A percentile compares a stretch with the other conserved stretches of the same genome.
Conservation (phyloP, 495 filamentous ascomycete genomes). For the Aspergillus bertholletiae region DNA sequence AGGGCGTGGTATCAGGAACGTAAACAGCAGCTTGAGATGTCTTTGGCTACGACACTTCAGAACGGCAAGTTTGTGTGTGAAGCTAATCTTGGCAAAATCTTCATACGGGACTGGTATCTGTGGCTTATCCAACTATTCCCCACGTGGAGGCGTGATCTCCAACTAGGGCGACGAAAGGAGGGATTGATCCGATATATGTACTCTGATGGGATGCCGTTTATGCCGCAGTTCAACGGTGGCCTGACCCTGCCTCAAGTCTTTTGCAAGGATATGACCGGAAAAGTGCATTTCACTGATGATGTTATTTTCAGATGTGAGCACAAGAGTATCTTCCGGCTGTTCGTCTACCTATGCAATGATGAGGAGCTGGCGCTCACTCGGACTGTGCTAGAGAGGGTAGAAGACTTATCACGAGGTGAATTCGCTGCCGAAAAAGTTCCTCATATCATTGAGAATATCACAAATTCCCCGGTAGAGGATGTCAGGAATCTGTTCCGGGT, state of each 20-base stretch:
- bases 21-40: conserved; percentile 36
- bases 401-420: background rate
- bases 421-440: background rate
- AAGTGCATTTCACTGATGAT: conserved; percentile 24
- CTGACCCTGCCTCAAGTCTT: conserved; percentile 32
- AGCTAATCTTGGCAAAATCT: conserved; percentile 19
- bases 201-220: conserved; percentile 27
- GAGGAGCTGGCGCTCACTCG: background rate
- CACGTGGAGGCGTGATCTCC: conserved; percentile 20
- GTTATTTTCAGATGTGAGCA: conserved; percentile 17
- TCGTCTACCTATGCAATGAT: conserved; percentile 17
- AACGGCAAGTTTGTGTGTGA: conserved; percentile 35
- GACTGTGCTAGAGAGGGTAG: background rate
- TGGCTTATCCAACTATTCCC: conserved; percentile 32
- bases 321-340: conserved; percentile 22
- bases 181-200: conserved; percentile 26
- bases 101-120: conserved; percentile 31
- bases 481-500: background rate
- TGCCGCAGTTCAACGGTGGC: conserved; percentile 25
- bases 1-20: conserved; percentile 35
- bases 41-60: conserved; percentile 27
- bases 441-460: background rate
- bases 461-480: background rate
- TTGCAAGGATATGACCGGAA: conserved; percentile 9
- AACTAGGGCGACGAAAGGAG: conserved; percentile 22